Base-by-base conservation (phyloP, 2,329 filamentous ascomycete genomes). In the Colletotrichum cordylinicola region DNA sequence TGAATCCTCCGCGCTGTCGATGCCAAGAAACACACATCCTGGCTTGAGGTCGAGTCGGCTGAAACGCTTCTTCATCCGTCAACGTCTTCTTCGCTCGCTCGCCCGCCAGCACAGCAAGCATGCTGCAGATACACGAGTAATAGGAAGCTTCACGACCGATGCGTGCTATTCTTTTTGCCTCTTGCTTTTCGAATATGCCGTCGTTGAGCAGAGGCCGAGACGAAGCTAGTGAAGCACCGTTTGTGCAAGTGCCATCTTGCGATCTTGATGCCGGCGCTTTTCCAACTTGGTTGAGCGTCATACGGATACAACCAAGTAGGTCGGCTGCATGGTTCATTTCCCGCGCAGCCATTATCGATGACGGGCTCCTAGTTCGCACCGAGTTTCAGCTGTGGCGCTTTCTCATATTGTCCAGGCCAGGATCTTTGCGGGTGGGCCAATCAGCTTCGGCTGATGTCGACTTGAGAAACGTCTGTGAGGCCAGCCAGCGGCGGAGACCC, bases 381-480 rank as follows among this genome's bases (percentile, higher is more conserved):
- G 66, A 74, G 77, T 79, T 82, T 84, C 83, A 85, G 83, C 84
- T 83, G 83, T 84, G 83, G 84, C 83, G 83, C 80, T 78, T 80
- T 79, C 77, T 79, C 77, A 78, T 79, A 78, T 80, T 78, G 77
- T 75, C 78, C 77, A 77, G 75, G 78, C 79, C 78, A 80, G 79
- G 79, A 79, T 81, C 66, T 39, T 69, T 61, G 64, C 69, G 65
- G 31, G 31, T 24, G 61, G 74, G 66, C 82, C 83, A 84, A 84
- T 85, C 81, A 83, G 8, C 29, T 39, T 31, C 60, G 33, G n/a
- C 43, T 18, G 18, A 8, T 21, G 74, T 61, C 29, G 73, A 69
- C 70, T 18, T n/a, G 39, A 73, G 52, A 61, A 69, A 60, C 65
- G 78, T 75, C 79, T 78, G 70, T 80, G 66, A 74, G 78, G 76